Evolutionary conservation across 768 basidiomycete species (phyloP).

Genomic region (Pleurotus giganteus): DNA sequence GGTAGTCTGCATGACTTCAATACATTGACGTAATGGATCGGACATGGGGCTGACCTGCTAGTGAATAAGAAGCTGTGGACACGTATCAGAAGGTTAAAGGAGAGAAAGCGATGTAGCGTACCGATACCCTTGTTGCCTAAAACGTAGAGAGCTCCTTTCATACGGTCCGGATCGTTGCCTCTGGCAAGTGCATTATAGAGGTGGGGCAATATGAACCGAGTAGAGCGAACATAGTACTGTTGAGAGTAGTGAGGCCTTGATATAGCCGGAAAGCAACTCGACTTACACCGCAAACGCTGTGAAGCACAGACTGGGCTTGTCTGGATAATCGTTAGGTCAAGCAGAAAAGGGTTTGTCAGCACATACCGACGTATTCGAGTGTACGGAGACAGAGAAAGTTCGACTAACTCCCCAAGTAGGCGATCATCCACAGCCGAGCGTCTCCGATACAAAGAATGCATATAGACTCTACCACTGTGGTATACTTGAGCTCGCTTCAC

Average conservation of each 20-base stretch:
- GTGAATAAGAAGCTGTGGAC: slow-evolving; percentile 58
- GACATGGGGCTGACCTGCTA: slow-evolving; percentile 48
- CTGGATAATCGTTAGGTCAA: slow-evolving; percentile 31
- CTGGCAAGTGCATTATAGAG: slow-evolving; percentile 62
- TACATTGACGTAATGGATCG: neutral
- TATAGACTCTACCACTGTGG: slow-evolving; percentile 72
- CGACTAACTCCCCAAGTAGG: slow-evolving; percentile 64
- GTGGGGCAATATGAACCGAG: slow-evolving; percentile 58
- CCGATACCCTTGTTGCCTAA: slow-evolving; percentile 71
- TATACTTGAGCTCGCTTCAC: slow-evolving; percentile 79
- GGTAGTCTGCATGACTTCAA: slow-evolving; percentile 8
- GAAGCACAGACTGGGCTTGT: slow-evolving; percentile 65
- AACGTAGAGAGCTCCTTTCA: slow-evolving; percentile 92
- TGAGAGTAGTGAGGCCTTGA: neutral
- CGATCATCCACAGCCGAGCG: slow-evolving; percentile 74
- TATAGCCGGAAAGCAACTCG: neutral
- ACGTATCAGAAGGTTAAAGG: slow-evolving; percentile 10
- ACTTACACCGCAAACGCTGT: slow-evolving; percentile 63
- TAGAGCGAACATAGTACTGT: slow-evolving; percentile 72
- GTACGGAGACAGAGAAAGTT: slow-evolving; percentile 78
- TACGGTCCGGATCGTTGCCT: slow-evolving; percentile 85
- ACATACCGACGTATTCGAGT: slow-evolving; percentile 71
- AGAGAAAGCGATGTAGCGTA: slow-evolving; percentile 25
- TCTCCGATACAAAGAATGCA: slow-evolving; percentile 72
- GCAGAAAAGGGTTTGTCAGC: neutral